phyloP scores from a whole-genome alignment of 305 asterid genomes.

The Lippia alba region DNA sequence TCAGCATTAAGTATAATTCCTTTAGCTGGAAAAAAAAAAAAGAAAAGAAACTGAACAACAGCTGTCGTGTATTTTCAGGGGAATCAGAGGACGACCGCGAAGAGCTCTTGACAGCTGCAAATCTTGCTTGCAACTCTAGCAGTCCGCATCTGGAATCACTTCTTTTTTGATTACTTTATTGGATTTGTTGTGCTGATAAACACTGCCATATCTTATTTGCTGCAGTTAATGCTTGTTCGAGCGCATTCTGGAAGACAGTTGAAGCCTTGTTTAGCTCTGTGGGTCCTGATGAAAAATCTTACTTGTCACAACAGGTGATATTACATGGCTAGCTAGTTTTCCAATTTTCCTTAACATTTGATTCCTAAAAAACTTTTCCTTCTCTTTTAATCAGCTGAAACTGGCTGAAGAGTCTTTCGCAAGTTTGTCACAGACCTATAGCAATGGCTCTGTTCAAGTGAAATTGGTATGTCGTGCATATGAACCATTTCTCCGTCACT shows the following conservation, averaged over 20 bases:
- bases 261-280: slow-evolving; percentile 74
- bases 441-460: slow-evolving; percentile 52
- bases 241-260: slow-evolving; percentile 80
- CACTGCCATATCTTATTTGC: slow-evolving; percentile 26
- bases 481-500: slow-evolving; percentile 7
- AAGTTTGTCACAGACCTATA: slow-evolving; percentile 48
- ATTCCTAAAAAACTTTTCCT: slow-evolving; percentile 23
- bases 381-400: slow-evolving; percentile 63
- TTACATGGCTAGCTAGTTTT: slow-evolving; percentile 29
- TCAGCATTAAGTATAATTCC: slow-evolving; percentile 12
- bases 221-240: slow-evolving; percentile 80
- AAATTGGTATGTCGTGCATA: slow-evolving; percentile 39
- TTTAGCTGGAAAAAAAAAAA: slow-evolving; percentile 10
- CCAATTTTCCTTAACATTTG: slow-evolving; percentile 21
- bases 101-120: slow-evolving; percentile 83
- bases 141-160: slow-evolving; percentile 48
- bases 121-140: slow-evolving; percentile 65
- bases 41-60: slow-evolving; percentile 1
- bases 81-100: slow-evolving; percentile 93
- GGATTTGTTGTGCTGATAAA: slow-evolving; percentile 17
- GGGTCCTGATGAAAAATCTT: slow-evolving; percentile 67
- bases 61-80: slow-evolving; percentile 55
- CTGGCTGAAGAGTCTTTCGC: slow-evolving; percentile 61
- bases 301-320: slow-evolving; percentile 72
- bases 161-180: slow-evolving; percentile 17